Percentiles rank a stretch among this genome's conserved stretches.
phyloP scores from a whole-genome alignment of 2,329 filamentous ascomycete species.

The Gaeumannomyces sp. region DNA sequence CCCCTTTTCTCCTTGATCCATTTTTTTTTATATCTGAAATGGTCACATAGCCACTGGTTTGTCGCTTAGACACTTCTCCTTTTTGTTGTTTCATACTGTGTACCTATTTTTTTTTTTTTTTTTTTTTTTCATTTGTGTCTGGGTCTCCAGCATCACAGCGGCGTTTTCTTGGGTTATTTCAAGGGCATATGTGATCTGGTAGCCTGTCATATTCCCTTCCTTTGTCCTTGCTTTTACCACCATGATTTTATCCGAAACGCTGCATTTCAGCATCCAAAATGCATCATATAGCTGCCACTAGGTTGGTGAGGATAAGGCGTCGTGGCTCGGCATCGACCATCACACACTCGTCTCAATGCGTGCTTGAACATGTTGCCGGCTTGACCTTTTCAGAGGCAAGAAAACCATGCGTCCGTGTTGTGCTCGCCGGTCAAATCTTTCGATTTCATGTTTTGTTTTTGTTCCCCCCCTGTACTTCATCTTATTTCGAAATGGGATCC shows the following conservation, averaged over 20 bases:
- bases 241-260: neutral
- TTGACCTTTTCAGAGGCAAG: neutral
- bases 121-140: neutral
- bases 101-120: neutral
- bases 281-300: too few species aligned
- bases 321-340: too few species aligned
- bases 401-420: neutral
- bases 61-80: neutral
- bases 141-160: neutral
- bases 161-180: constrained; percentile 1
- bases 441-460: neutral
- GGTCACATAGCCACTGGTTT: too few species aligned
- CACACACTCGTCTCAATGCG: too few species aligned
- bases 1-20: neutral
- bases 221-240: neutral
- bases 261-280: neutral
- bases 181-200: neutral
- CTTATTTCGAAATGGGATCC: neutral
- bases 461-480: neutral
- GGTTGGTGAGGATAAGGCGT: too few species aligned
- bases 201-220: neutral
- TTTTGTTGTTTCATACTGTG: neutral
- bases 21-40: too few species aligned
- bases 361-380: too few species aligned
- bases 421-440: neutral